phyloP scores from a whole-genome alignment of 108 stramenopile species.

The Skeletonema grethae region DNA sequence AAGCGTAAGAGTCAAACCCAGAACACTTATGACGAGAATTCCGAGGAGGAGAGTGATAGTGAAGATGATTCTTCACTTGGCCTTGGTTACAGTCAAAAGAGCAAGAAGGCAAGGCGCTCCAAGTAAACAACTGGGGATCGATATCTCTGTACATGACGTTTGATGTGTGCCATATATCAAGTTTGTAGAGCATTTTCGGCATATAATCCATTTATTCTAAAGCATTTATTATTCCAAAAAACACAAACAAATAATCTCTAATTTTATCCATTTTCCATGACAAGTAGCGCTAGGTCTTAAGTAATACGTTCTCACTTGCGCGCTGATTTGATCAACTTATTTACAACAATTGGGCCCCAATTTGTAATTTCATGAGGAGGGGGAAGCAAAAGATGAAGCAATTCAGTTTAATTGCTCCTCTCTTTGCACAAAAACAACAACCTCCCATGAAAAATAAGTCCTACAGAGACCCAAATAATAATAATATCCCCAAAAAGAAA shows the following conservation, averaged over 20 bases:
- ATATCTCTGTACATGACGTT: not conserved
- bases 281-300: no score
- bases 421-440: not conserved
- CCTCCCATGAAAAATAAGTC: not conserved
- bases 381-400: not conserved
- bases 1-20: conserved; percentile 13
- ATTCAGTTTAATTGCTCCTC: no score
- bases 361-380: no score
- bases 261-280: not conserved
- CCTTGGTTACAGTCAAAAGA: not conserved
- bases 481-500: no score
- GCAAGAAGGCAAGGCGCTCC: conserved; percentile 2
- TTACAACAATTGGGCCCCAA: no score
- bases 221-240: not conserved
- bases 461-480: no score
- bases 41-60: conserved; percentile 1
- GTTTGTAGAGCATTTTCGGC: not conserved
- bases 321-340: no score
- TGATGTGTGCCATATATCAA: not conserved
- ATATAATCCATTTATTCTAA: not conserved
- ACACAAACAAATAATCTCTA: not conserved
- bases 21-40: conserved; percentile 11
- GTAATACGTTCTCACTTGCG: no score
- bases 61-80: not conserved
- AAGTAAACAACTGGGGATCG: not conserved